Base-by-base conservation (phyloP, 2,329 filamentous ascomycete species). In the Pyrenophora graminea region DNA sequence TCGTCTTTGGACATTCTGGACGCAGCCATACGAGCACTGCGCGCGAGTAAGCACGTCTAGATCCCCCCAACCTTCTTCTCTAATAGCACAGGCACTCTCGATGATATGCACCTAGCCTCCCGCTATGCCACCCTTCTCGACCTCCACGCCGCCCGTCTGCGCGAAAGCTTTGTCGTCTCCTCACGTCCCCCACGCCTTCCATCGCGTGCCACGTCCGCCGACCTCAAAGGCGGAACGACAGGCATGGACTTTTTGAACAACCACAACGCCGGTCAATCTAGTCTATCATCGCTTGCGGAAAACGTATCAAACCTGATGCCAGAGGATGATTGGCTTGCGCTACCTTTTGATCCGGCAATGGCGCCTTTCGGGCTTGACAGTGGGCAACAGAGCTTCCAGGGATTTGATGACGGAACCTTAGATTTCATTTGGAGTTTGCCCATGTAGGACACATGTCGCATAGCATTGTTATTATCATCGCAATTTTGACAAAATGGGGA, bases 71-170 rank as follows among this genome's bases (percentile, higher is more conserved):
- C 13, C 34, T n/a, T n/a, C 6, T 4, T 15, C 13, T 36, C 50
- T 65, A 31, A 65, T 39, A 39, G 1, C 7, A 23, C 6, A 66
- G 63, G 77, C 47, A 75, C 77, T 0, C 61, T 80, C 2, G 79
- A 82, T 45, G 79, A 82, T 51, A 80, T 82, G 56, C 79, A 82
- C 57, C 67, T 82, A 3, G 79, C 77, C 8, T 77, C 77, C 3
- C 73, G 79, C 18, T 82, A 81, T 57, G 79, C 79, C 3, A 78
- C 76, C 0, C 68, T 82, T 2, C 66, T 82, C 9, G 79, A 81
- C 18, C 39, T 69, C 1, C 70, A 73, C 44, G 70, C 73, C n/a
- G 63, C 70, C 6, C 66, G 69, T 13, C 59, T 74, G 7, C 67
- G 71, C 10, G 67, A 72, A 38, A 70, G 63, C 48, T 73, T 74